Conservation (phyloP, 2,329 filamentous ascomycete genomes). For the Fusarium multiceps region DNA sequence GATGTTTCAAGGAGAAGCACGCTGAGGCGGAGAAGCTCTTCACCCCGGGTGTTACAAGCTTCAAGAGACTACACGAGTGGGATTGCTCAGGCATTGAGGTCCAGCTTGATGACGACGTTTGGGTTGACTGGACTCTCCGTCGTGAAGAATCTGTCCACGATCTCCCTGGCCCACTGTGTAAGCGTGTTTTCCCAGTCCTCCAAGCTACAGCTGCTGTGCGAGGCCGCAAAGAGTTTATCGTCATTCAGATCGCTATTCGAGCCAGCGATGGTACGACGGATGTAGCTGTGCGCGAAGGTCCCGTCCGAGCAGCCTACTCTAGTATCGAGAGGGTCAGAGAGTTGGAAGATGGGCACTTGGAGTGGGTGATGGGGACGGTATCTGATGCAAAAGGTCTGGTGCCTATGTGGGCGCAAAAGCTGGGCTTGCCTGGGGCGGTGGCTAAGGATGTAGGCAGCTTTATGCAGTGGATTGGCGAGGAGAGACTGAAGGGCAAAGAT, state of each 20-base stretch:
- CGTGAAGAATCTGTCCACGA: constrained; percentile 75
- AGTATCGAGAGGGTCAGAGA: constrained; percentile 72
- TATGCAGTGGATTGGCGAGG: constrained; percentile 67
- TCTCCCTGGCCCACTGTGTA: constrained; percentile 68
- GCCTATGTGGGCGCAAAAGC: constrained; percentile 73
- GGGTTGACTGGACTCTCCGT: constrained; percentile 60
- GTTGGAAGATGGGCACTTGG: constrained; percentile 59
- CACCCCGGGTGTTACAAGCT: constrained; percentile 53
- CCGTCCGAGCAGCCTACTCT: constrained; percentile 70
- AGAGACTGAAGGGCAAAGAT: constrained; percentile 51
- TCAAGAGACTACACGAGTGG: constrained; percentile 57
- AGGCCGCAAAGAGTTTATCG: constrained; percentile 61
- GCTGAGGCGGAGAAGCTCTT: constrained; percentile 56
- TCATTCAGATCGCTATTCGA: constrained; percentile 66
- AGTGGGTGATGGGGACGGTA: constrained; percentile 83
- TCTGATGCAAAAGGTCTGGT: constrained; percentile 76
- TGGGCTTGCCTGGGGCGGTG: constrained; percentile 70
- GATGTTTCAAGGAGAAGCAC: constrained; percentile 64
- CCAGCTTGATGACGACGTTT: constrained; percentile 53
- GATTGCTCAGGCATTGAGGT: constrained; percentile 57
- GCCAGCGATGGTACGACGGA: constrained; percentile 50
- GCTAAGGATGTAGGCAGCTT: constrained; percentile 79
- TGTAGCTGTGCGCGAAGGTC: constrained; percentile 54
- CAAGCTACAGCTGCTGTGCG: constrained; percentile 65
- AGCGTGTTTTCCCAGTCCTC: constrained; percentile 74